Conservation (phyloP, 352 stramenopile genomes). For the Pythium myriotylum region DNA sequence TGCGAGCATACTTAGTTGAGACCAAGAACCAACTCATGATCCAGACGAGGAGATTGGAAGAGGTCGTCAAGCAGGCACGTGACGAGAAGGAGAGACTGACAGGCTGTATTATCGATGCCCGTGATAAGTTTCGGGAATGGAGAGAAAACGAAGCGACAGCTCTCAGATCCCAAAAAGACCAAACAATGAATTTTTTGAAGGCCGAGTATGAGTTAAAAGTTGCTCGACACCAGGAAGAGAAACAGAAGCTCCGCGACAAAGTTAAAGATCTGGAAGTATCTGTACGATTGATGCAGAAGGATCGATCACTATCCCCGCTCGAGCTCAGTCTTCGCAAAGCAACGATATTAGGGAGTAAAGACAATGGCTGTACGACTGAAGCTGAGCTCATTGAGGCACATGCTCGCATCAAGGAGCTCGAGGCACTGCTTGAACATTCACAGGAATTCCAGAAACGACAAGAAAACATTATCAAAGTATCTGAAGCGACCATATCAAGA, state of each 20-base stretch:
- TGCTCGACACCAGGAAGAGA: constrained; percentile 67
- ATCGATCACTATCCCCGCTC: constrained; percentile 57
- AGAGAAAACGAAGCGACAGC: constrained; percentile 52
- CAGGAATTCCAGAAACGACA: constrained; percentile 64
- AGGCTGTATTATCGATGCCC: constrained; percentile 50
- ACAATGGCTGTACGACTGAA: constrained; percentile 43
- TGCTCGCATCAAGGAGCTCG: constrained; percentile 56
- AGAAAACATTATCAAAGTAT: constrained; percentile 66
- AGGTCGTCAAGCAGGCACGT: constrained; percentile 43
- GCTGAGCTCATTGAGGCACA: constrained; percentile 60
- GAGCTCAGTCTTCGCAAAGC: constrained; percentile 68
- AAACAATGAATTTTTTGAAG: constrained; percentile 50
- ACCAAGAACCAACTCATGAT: constrained; percentile 43
- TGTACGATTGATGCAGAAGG: constrained; percentile 63
- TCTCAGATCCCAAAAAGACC: constrained; percentile 44
- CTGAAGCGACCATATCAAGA: constrained; percentile 59
- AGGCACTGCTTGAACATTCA: constrained; percentile 54
- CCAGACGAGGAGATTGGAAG: constrained; percentile 55
- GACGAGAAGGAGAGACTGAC: constrained; percentile 67
- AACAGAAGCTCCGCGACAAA: constrained; percentile 73
- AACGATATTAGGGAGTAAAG: constrained; percentile 53
- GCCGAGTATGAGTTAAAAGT: constrained; percentile 74
- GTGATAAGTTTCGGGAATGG: constrained; percentile 67
- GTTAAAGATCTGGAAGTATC: constrained; percentile 76
- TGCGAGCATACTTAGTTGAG: constrained; percentile 43